Conservation (phyloP, 2,329 filamentous ascomycete species). For the Phoma herbarum region DNA sequence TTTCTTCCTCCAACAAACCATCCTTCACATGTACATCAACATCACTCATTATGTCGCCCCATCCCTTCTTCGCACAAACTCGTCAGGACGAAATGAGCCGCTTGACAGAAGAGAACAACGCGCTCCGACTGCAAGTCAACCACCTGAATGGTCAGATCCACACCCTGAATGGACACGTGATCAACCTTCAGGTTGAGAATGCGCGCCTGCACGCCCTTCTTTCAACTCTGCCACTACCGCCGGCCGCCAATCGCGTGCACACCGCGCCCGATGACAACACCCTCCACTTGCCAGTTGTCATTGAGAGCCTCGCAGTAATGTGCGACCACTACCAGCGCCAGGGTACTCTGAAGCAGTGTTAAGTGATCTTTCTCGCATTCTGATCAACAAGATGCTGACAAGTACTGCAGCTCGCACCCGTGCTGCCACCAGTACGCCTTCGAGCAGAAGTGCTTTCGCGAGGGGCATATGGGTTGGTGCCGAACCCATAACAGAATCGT, state of each 20-base stretch:
- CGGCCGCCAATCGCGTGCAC: neutral
- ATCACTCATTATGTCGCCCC: neutral
- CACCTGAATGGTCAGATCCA: neutral
- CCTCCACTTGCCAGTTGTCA: neutral
- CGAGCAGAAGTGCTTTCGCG: conserved; percentile 8
- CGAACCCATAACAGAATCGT: conserved; percentile 10
- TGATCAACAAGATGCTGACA: neutral
- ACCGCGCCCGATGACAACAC: neutral
- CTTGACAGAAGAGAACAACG: neutral
- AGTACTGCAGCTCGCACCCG: neutral
- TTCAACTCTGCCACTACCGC: too few species aligned
- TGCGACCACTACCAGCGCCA: neutral
- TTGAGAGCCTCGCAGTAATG: conserved; percentile 4
- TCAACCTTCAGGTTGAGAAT: conserved; percentile 1
- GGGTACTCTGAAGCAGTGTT: conserved; percentile 9
- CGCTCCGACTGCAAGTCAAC: neutral
- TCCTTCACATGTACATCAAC: neutral
- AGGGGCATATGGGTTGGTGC: conserved; percentile 12
- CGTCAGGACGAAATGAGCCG: neutral
- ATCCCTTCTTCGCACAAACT: neutral
- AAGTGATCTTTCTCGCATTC: neutral
- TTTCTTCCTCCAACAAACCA: neutral
- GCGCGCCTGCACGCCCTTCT: neutral
- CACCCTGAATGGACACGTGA: neutral
- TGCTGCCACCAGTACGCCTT: conserved; percentile 4